Evolutionary conservation across 495 filamentous ascomycete genomes (phyloP).

Genomic region (Usnea hakonensis): DNA sequence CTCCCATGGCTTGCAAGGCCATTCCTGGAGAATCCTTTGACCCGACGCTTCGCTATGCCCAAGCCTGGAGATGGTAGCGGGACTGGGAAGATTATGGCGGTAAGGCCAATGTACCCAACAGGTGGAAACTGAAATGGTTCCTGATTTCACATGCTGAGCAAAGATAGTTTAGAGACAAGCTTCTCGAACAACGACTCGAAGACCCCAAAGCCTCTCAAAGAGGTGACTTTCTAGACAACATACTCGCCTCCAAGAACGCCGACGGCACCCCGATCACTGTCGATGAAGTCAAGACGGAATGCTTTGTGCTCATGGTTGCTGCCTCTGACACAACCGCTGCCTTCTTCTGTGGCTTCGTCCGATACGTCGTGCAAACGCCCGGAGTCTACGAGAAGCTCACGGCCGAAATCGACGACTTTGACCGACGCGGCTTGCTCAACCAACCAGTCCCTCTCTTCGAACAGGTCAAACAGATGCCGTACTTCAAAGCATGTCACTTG

Average conservation of each 20-base stretch:
- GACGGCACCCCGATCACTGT: slow-evolving; percentile 41
- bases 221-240: slow-evolving; percentile 24
- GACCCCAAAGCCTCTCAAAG: neutral
- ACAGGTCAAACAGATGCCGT: neutral
- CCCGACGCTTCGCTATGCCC: neutral
- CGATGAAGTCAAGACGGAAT: slow-evolving; percentile 48
- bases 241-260: slow-evolving; percentile 39
- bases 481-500: neutral
- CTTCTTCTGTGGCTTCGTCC: slow-evolving; percentile 46
- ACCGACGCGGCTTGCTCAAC: neutral
- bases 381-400: neutral
- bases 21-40: slow-evolving; percentile 33
- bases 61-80: neutral
- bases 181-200: slow-evolving; percentile 33
- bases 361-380: neutral
- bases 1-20: slow-evolving; percentile 35
- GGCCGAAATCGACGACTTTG: neutral
- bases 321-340: slow-evolving; percentile 59
- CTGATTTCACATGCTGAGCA: neutral
- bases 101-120: no score
- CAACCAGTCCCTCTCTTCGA: neutral
- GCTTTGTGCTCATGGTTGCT: slow-evolving; percentile 49
- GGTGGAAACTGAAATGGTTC: no score
- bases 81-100: slow-evolving; percentile 28
- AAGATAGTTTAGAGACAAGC: slow-evolving; percentile 40